These are phyloP conservation scores for Wickerhamiella siamensis DNA, from an alignment of 805 yeast species.

Conservation along the genomic window DNA sequence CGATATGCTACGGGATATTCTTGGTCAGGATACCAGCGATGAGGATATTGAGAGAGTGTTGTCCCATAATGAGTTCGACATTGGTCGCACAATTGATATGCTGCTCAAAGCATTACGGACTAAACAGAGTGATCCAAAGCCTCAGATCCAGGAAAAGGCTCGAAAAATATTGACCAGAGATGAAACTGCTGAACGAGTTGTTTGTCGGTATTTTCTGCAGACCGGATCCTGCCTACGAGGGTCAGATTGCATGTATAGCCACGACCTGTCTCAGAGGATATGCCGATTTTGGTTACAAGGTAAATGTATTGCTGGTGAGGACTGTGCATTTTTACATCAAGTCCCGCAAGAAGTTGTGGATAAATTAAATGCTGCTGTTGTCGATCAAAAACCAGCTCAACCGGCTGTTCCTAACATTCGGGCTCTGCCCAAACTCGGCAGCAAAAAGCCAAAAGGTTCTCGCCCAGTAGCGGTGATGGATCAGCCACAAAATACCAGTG, in stretches of 20 bases:
- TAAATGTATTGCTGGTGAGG: conserved; percentile 30
- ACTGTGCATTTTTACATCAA: conserved; percentile 30
- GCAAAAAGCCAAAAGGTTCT: background rate
- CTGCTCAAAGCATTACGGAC: conserved; percentile 10
- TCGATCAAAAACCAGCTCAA: background rate
- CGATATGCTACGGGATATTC: conserved; percentile 25
- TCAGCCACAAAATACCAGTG: background rate
- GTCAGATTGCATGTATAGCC: conserved; percentile 33
- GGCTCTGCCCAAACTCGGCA: conserved; percentile 12
- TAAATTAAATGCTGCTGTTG: background rate
- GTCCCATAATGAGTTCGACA: conserved; percentile 27
- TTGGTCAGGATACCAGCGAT: conserved; percentile 24
- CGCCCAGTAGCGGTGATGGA: background rate
- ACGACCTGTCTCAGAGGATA: conserved; percentile 30
- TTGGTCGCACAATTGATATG: conserved; percentile 19
- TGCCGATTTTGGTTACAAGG: conserved; percentile 37
- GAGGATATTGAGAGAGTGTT: conserved; percentile 27
- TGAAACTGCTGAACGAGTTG: conserved; percentile 20
- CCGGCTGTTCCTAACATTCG: conserved; percentile 2
- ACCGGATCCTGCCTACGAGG: conserved; percentile 31
- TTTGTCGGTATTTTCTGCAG: conserved; percentile 31
- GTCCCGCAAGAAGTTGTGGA: conserved; percentile 22
- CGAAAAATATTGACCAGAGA: conserved; percentile 8
- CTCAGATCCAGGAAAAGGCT: conserved; percentile 2
- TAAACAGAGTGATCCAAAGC: conserved; percentile 3